Evolutionary conservation across 2,329 filamentous ascomycete genomes (phyloP).

Genomic region (Alternaria sp.): DNA sequence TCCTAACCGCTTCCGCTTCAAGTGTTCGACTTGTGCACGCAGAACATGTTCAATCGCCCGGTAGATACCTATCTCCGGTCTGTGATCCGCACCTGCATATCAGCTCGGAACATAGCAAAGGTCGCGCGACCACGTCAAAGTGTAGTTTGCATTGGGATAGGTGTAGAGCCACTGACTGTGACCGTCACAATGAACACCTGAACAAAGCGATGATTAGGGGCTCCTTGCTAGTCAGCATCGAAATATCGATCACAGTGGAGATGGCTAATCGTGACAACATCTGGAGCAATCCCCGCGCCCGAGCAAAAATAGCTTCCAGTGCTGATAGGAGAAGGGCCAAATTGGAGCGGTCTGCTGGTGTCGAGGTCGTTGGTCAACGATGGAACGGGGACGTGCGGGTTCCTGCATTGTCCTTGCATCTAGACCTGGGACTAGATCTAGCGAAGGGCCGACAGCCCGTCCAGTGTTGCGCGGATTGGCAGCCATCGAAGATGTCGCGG

Average conservation of each 20-base stretch:
- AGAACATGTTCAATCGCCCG: constrained; percentile 18
- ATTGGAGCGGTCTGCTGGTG: constrained; percentile 15
- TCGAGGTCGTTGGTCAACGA: constrained; percentile 13
- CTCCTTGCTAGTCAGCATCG: background rate
- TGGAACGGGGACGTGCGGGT: constrained; percentile 27
- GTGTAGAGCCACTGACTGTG: constrained; percentile 1
- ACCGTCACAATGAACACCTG: constrained; percentile 11
- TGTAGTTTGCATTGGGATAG: background rate
- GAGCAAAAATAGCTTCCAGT: constrained; percentile 27
- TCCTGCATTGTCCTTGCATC: constrained; percentile 34
- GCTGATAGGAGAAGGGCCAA: constrained; percentile 20
- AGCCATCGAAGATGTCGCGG: constrained; percentile 7
- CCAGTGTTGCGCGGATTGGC: constrained; percentile 1
- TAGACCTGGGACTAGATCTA: constrained; percentile 26
- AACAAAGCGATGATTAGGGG: constrained; percentile 13
- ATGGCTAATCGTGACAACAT: constrained; percentile 1
- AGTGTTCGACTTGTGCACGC: constrained; percentile 26
- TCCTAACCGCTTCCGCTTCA: constrained; percentile 27
- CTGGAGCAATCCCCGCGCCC: constrained; percentile 14
- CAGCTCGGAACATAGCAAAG: constrained; percentile 5
- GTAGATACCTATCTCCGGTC: constrained; percentile 14
- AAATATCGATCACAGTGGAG: constrained; percentile 7
- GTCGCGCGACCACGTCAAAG: constrained; percentile 10
- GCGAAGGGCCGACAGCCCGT: constrained; percentile 16
- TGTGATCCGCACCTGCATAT: constrained; percentile 15